Base-by-base conservation (phyloP, 768 basidiomycete species). In the Naganishia antarctica region DNA sequence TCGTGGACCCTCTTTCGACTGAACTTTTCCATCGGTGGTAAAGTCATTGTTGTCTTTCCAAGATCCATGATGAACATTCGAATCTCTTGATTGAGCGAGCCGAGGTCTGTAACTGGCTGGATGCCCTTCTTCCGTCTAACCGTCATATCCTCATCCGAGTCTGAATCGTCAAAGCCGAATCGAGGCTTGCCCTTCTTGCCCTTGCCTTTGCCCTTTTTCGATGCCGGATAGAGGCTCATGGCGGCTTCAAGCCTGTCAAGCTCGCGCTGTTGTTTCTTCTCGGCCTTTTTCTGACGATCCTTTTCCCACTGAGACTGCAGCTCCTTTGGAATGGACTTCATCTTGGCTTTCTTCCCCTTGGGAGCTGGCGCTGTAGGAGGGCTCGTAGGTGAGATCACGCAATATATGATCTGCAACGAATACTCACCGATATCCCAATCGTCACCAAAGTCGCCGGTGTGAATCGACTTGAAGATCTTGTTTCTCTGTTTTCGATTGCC, bases 271-370 rank as follows among this genome's bases (percentile, higher is more conserved):
- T 80, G 82, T 74, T 90, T 94, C 71, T 80, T 75, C 63, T 86
- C 85, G 0, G 90, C 90, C 74, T 96, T 98, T 79, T 86, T 87
- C 58, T 80, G 78, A 1, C 91, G 89, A 72, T 97, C 93, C 49
- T 83, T 82, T 47, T 84, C 83, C 91, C 91, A 96, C 64, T 85
- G 86, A 0, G 78, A 82, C 59, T 80, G 81, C 8, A 96, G 81
- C 6, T 85, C 82, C 1, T 79, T 70, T 0, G 88, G 84, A 45
- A 77, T 82, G 63, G 80, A 73, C 60, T 78, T 76, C 50, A 72
- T 70, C 70, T 86, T 84, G 70, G 83, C 85, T 65, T 76, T 78
- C 46, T 68, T 68, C 32, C 64, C 65, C 26, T 50, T 53, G 60
- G 69, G 73, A 23, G 66, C 67, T 11, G 74, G 73, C 51, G 60